These are phyloP conservation scores for Aureobasidium melanogenum DNA, from an alignment of 2,329 filamentous ascomycete species.

Conservation along the genomic window DNA sequence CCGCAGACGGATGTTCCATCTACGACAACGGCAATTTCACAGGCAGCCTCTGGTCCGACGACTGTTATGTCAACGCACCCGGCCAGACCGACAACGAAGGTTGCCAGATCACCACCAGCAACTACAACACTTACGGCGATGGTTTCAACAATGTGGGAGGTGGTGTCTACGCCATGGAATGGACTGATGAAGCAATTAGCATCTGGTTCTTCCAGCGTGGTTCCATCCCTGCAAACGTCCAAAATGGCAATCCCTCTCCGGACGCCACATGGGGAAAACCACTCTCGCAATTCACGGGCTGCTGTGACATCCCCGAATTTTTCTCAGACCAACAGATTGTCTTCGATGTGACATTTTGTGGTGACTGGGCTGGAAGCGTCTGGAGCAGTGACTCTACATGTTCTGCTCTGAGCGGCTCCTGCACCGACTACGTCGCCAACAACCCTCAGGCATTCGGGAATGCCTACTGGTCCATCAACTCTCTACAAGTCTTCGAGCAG, in stretches of 20 bases:
- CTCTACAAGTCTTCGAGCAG: slow-evolving; percentile 28
- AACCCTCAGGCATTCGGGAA: slow-evolving; percentile 28
- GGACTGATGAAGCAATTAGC: slow-evolving; percentile 21
- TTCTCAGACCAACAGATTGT: slow-evolving; percentile 53
- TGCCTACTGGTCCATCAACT: slow-evolving; percentile 35
- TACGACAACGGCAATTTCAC: slow-evolving; percentile 55
- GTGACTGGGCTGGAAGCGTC: slow-evolving; percentile 29
- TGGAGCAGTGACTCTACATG: slow-evolving; percentile 35
- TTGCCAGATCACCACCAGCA: slow-evolving; percentile 42
- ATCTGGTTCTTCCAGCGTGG: slow-evolving; percentile 31
- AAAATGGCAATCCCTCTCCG: slow-evolving; percentile 44
- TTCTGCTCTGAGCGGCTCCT: slow-evolving; percentile 25
- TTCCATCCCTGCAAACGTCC: slow-evolving; percentile 33
- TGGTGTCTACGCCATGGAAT: slow-evolving; percentile 30
- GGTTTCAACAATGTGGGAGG: slow-evolving; percentile 38
- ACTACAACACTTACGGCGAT: slow-evolving; percentile 24
- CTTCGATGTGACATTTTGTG: slow-evolving; percentile 30
- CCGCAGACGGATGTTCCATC: slow-evolving; percentile 24
- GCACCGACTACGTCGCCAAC: slow-evolving; percentile 25
- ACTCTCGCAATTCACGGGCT: slow-evolving; percentile 53
- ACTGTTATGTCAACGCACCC: slow-evolving; percentile 30
- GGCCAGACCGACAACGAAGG: slow-evolving; percentile 28
- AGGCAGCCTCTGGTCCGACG: slow-evolving; percentile 46
- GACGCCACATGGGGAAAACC: slow-evolving; percentile 52
- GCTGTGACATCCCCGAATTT: slow-evolving; percentile 56